Conservation (phyloP, 1,284 basidiomycete species). For the Marasmius sp. region DNA sequence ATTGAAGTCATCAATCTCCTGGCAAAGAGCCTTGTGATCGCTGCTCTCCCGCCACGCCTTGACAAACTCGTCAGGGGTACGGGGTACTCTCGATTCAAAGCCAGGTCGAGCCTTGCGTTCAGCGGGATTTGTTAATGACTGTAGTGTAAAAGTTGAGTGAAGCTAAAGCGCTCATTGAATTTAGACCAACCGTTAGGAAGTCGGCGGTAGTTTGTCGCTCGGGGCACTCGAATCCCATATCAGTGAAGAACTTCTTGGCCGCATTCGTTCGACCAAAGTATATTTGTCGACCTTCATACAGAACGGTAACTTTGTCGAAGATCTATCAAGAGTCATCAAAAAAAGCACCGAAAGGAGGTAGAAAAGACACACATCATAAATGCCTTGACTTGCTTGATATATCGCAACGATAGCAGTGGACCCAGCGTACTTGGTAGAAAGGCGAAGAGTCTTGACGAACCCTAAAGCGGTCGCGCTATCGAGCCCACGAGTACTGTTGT, state of each 20-base stretch:
- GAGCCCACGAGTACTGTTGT: conserved; percentile 58
- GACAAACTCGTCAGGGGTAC: conserved; percentile 57
- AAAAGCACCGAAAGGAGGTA: background rate
- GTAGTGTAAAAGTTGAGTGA: conserved; percentile 13
- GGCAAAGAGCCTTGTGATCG: conserved; percentile 29
- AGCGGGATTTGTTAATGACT: conserved; percentile 56
- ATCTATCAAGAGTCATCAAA: conserved; percentile 2
- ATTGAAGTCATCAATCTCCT: conserved; percentile 35
- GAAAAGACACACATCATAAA: conserved; percentile 32
- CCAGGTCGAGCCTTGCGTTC: conserved; percentile 51
- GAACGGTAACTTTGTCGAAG: conserved; percentile 21
- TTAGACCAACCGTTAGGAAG: conserved; percentile 44
- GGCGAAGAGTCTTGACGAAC: conserved; percentile 21
- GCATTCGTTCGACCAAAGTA: conserved; percentile 44
- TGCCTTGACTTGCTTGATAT: conserved; percentile 47
- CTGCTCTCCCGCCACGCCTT: conserved; percentile 29
- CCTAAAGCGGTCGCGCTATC: conserved; percentile 54
- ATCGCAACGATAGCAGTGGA: conserved; percentile 28
- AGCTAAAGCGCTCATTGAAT: background rate
- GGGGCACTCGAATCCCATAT: conserved; percentile 43
- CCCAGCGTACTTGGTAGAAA: conserved; percentile 15
- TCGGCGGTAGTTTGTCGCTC: conserved; percentile 41
- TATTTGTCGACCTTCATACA: conserved; percentile 50
- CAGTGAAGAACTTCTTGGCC: conserved; percentile 45
- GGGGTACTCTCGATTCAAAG: conserved; percentile 46